phyloP scores from a whole-genome alignment of 2,329 filamentous ascomycete species.

The Calcarisporium arbuscula region DNA sequence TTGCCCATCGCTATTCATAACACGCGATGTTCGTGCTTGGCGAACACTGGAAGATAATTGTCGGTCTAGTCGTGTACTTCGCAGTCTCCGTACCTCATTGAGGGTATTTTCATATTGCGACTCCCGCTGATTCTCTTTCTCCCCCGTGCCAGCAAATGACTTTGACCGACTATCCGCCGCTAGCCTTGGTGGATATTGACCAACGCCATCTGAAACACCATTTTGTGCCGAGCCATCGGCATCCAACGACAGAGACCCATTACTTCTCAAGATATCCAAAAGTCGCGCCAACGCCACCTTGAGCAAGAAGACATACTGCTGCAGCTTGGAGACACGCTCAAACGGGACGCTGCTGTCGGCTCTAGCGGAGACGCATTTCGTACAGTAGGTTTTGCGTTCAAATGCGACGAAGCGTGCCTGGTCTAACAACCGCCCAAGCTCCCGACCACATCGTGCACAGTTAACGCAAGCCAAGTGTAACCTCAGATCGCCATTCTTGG shows the following conservation, averaged over 20 bases:
- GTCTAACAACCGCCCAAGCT: conserved; percentile 62
- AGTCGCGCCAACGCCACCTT: conserved; percentile 86
- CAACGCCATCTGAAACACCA: conserved; percentile 31
- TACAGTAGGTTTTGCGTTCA: conserved; percentile 66
- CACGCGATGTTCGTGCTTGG: conserved; percentile 81
- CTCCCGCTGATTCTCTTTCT: conserved; percentile 53
- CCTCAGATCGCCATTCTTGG: conserved; percentile 64
- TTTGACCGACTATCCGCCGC: conserved; percentile 66
- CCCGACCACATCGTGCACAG: conserved; percentile 59
- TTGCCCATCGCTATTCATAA: conserved; percentile 60
- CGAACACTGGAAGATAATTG: conserved; percentile 89
- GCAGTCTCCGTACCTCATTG: conserved; percentile 84
- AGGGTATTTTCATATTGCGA: conserved; percentile 92
- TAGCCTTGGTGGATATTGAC: conserved; percentile 50
- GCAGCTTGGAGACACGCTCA: conserved; percentile 72
- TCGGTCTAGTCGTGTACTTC: conserved; percentile 90
- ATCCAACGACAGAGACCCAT: conserved; percentile 70
- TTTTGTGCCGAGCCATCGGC: conserved; percentile 59
- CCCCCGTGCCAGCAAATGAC: conserved; percentile 57
- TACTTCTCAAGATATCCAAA: conserved; percentile 77
- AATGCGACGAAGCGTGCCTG: conserved; percentile 65
- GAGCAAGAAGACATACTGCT: conserved; percentile 91
- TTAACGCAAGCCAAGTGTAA: conserved; percentile 82
- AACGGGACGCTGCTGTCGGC: conserved; percentile 52
- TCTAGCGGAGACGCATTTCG: conserved; percentile 53